Evolutionary conservation across 495 filamentous ascomycete genomes (phyloP), one percentile per base, ranked within the genome.

Genomic region (Aspergillus ellipticus): DNA sequence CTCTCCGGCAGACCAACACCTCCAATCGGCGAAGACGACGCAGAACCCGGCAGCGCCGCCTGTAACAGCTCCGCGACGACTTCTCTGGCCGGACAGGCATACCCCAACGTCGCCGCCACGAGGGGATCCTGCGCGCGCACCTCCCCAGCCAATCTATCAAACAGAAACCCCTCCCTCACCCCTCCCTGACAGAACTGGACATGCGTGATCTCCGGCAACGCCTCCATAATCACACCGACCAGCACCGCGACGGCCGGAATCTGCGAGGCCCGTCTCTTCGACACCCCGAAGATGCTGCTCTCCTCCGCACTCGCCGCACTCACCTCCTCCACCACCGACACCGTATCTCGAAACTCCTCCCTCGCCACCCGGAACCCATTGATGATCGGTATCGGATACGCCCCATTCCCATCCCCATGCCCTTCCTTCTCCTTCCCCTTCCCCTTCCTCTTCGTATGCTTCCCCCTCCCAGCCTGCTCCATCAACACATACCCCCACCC

Each of bases 401-500:
- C n/a, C n/a, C n/a, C n/a, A n/a, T n/a, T n/a, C n/a, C n/a, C n/a
- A n/a, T n/a, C n/a, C n/a, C n/a, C n/a, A n/a, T n/a, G n/a, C n/a
- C n/a, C n/a, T n/a, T n/a, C n/a, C n/a, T n/a, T n/a, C n/a, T n/a
- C n/a, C n/a, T n/a, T n/a, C n/a, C n/a, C n/a, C n/a, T n/a, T n/a
- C n/a, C n/a, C n/a, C n/a, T n/a, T n/a, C n/a, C n/a, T n/a, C n/a
- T n/a, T n/a, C n/a, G n/a, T n/a, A n/a, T n/a, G 89, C 42, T 80
- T 70, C 31, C 86, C 77, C 6, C 74, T 65, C 54, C 89, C 83
- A 1, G 22, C n/a, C 46, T 79, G 74, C 35, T 70, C 71, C 83
- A 94, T 90, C 26, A 95, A 75, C 51, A 94, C 78, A 67, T 88
- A 92, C 4, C 91, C 91, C 73, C 92, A 96, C 16, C 91, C 91